These are phyloP conservation scores for Antrodiella citrinella DNA, from an alignment of 768 basidiomycete genomes.

Conservation along the genomic window DNA sequence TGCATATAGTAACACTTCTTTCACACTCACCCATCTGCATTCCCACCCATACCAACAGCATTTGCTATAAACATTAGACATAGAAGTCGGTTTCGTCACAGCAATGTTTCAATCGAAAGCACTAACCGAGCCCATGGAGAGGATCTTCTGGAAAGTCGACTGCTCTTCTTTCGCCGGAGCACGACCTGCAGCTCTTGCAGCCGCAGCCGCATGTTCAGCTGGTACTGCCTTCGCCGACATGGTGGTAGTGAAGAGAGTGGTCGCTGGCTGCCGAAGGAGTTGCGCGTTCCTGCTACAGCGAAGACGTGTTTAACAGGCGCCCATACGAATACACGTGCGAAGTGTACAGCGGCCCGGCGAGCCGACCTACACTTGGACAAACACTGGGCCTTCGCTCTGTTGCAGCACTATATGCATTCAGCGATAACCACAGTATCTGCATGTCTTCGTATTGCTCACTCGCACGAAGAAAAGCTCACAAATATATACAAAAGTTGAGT, in stretches of 20 bases:
- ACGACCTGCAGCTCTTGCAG: constrained; percentile 11
- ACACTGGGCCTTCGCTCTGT: no score
- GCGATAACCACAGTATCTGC: no score
- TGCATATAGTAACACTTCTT: not conserved
- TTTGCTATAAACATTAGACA: constrained; percentile 47
- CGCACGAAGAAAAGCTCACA: no score
- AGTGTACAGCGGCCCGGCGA: no score
- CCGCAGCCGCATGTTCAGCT: constrained; percentile 12
- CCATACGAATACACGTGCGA: no score
- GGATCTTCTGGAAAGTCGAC: constrained; percentile 27
- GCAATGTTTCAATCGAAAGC: not conserved
- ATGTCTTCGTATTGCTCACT: no score
- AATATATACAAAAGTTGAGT: no score
- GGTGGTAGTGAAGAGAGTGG: not conserved
- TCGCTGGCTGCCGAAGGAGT: no score
- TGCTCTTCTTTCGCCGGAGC: constrained; percentile 24
- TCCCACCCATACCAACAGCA: constrained; percentile 55
- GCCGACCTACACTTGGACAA: no score
- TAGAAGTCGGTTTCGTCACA: constrained; percentile 3
- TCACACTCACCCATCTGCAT: constrained; percentile 58
- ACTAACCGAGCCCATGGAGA: constrained; percentile 37
- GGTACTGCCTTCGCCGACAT: constrained; percentile 9
- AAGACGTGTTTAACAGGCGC: no score
- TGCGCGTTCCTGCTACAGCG: no score
- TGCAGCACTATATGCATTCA: no score